Evolutionary conservation across 2,329 filamentous ascomycete species (phyloP), one percentile per base, ranked within the genome.

Genomic region (Knoxdaviesia capensis): DNA sequence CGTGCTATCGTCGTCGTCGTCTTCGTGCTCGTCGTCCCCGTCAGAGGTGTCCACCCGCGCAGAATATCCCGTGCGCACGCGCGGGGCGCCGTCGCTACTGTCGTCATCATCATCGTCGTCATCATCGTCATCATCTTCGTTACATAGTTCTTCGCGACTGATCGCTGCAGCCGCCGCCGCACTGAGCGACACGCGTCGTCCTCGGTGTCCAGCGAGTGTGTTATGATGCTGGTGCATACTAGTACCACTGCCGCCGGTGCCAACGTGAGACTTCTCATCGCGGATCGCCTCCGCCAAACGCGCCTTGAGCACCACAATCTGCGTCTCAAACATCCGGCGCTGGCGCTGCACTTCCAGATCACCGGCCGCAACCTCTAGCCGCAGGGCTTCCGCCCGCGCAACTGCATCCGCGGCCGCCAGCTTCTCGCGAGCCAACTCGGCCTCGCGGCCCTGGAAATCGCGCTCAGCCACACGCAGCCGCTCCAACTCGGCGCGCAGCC

Each of bases 361-460:
- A n/a, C 59, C 59, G 5, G 64, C 67, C 36, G 54, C 58, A 46
- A 86, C 58, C 48, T 74, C 68, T 60, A 76, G 61, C 39, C 66
- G 64, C 28, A 80, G 60, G 42, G 68, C 61, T 48, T 77, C 68
- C 6, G 76, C 65, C 41, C 72, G 68, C 43, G 65, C 70, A 34
- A 74, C 65, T 8, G 77, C 65, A 31, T 70, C 62, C 10, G 71
- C 68, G 1, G 74, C 70, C 31, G 70, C 66, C n/a, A 69, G 65
- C 39, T 71, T 64, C 1, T 71, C 67, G 20, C 59, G 58, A 42
- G 76, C 65, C 36, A 73, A 66, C 45, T 76, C 71, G 33, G 69
- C 60, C 49, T 84, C 75, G 38, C 68, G 68, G 36, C 73, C 71
- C 51, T 84, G 76, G 43, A 71, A 70, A 39, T 75, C 69, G 3